A percentile compares a stretch with the other conserved stretches of the same genome.
Conservation (phyloP, 2,329 filamentous ascomycete species). For the Cladophialophora yegresii region DNA sequence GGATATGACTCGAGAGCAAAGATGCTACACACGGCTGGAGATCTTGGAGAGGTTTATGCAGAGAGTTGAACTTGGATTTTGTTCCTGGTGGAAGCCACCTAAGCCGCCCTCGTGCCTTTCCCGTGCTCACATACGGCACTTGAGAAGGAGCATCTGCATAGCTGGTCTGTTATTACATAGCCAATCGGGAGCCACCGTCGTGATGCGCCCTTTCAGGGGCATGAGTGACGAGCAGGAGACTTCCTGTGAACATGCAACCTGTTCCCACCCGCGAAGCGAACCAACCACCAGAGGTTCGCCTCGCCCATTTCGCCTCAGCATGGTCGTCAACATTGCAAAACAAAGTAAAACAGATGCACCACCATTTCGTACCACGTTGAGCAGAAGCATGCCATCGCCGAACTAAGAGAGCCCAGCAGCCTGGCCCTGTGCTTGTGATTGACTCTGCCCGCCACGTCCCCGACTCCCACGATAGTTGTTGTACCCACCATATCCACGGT, state of each 20-base stretch:
- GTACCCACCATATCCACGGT: conserved; percentile 34
- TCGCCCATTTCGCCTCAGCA: neutral
- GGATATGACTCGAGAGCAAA: neutral
- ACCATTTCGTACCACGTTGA: conserved; percentile 3
- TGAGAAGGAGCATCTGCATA: neutral
- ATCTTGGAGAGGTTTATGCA: neutral
- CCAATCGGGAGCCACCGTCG: neutral
- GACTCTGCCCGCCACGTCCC: conserved; percentile 30
- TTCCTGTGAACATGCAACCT: neutral
- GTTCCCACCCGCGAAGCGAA: neutral
- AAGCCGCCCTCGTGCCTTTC: neutral
- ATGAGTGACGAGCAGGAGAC: neutral
- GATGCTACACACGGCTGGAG: neutral
- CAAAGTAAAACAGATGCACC: conserved; percentile 5
- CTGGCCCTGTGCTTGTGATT: conserved; percentile 18
- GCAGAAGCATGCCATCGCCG: neutral
- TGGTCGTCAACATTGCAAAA: conserved; percentile 4
- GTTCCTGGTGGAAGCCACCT: neutral
- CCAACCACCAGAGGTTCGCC: neutral
- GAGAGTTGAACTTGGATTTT: neutral
- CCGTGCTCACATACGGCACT: neutral
- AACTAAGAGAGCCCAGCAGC: conserved; percentile 19
- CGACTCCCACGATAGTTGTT: conserved; percentile 27
- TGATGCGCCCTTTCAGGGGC: neutral
- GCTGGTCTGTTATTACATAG: neutral